Conservation (phyloP, 495 filamentous ascomycete genomes). For the Penicillium antarcticum region DNA sequence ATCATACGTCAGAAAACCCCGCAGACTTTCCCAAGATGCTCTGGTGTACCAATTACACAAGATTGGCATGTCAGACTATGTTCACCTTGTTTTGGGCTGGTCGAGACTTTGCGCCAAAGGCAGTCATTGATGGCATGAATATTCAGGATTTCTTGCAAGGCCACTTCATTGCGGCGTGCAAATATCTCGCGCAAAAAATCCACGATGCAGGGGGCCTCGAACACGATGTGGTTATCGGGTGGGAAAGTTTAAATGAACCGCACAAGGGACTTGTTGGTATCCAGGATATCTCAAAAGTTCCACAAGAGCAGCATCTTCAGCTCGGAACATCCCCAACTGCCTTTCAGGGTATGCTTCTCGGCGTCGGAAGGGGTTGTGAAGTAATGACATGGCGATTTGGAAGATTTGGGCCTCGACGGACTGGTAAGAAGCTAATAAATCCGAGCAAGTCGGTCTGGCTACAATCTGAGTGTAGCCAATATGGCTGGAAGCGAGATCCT, state of each 20-base stretch:
- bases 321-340: constrained; percentile 92
- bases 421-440: constrained; percentile 80
- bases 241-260: constrained; percentile 94
- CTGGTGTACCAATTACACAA: constrained; percentile 95
- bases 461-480: constrained; percentile 68
- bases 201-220: constrained; percentile 89
- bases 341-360: constrained; percentile 89
- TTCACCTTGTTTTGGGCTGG: constrained; percentile 95
- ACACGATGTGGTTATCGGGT: constrained; percentile 85
- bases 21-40: constrained; percentile 95
- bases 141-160: constrained; percentile 94
- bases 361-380: constrained; percentile 85
- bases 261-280: constrained; percentile 83
- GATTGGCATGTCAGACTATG: constrained; percentile 82
- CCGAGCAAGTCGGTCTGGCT: constrained; percentile 86
- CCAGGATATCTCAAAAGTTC: constrained; percentile 77
- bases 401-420: constrained; percentile 84
- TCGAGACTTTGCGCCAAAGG: constrained; percentile 89
- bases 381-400: constrained; percentile 92
- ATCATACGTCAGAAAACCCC: constrained; percentile 86
- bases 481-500: constrained; percentile 86
- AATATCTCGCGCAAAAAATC: constrained; percentile 77
- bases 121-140: constrained; percentile 89
- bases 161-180: constrained; percentile 78
- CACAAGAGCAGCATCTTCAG: constrained; percentile 83